Evolutionary conservation across 805 yeast species (phyloP).

Genomic region (Starmerella etchellsii): DNA sequence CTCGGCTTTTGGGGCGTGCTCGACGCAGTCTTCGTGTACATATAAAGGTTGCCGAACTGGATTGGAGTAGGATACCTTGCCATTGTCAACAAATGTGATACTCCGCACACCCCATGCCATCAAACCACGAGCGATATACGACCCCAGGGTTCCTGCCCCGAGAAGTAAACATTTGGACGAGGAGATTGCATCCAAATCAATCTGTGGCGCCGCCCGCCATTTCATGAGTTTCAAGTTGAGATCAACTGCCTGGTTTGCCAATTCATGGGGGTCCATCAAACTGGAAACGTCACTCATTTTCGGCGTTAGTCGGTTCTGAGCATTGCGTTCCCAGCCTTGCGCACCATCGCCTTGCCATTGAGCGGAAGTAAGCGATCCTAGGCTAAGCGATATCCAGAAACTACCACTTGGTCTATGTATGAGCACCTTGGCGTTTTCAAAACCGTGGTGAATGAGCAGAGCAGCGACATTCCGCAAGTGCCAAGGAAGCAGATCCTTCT

Average conservation of each 20-base stretch:
- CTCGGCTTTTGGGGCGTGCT: constrained; percentile 66
- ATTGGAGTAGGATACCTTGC: constrained; percentile 77
- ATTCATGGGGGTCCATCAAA: constrained; percentile 62
- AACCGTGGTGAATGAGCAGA: constrained; percentile 31
- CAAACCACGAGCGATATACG: constrained; percentile 73
- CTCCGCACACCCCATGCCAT: constrained; percentile 90
- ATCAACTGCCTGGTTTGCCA: constrained; percentile 88
- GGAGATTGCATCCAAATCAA: constrained; percentile 56
- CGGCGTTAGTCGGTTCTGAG: constrained; percentile 58
- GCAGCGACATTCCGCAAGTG: constrained; percentile 48
- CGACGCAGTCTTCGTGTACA: constrained; percentile 64
- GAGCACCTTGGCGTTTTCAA: constrained; percentile 28
- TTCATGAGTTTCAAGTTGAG: constrained; percentile 85
- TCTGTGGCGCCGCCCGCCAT: constrained; percentile 83
- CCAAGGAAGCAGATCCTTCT: constrained; percentile 34
- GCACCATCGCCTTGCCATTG: constrained; percentile 29
- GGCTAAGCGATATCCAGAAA: constrained; percentile 22
- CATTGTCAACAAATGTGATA: constrained; percentile 82
- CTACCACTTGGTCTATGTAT: constrained; percentile 23
- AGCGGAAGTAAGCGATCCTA: constrained; percentile 12
- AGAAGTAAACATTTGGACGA: constrained; percentile 54
- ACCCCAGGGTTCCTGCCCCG: constrained; percentile 96
- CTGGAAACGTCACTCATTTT: constrained; percentile 72
- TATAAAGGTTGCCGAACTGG: constrained; percentile 92
- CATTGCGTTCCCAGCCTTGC: constrained; percentile 86